Evolutionary conservation across 164 flowering plant species (phyloP).

Genomic region (Taxillus chinensis): DNA sequence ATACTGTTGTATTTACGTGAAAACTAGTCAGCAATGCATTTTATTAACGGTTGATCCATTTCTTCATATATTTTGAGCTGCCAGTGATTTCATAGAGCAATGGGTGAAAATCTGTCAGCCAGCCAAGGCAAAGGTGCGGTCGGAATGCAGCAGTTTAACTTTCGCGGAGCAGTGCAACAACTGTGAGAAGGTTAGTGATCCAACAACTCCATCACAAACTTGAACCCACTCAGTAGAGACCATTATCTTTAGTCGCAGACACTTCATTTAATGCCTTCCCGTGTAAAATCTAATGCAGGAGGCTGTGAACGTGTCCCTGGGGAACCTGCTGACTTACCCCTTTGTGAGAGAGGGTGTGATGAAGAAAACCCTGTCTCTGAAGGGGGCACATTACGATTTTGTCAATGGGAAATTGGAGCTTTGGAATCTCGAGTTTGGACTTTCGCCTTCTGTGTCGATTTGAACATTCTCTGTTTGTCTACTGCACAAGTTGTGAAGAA

Average conservation of each 20-base stretch:
- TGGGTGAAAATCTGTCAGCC: constrained; percentile 74
- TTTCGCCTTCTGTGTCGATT: constrained; percentile 13
- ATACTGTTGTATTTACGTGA: too few species aligned
- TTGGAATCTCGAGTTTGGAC: constrained; percentile 30
- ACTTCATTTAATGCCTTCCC: background rate
- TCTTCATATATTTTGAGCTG: background rate
- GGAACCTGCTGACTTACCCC: constrained; percentile 48
- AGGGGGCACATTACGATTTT: constrained; percentile 47
- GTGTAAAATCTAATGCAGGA: constrained; percentile 25
- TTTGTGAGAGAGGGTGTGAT: constrained; percentile 32
- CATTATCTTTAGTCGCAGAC: too few species aligned
- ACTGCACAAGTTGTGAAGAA: background rate
- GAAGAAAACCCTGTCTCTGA: constrained; percentile 25
- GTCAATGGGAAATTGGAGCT: constrained; percentile 38
- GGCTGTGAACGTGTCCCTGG: constrained; percentile 49
- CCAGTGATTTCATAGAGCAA: constrained; percentile 77
- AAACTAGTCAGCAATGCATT: too few species aligned
- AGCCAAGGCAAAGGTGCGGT: constrained; percentile 53
- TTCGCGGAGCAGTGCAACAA: constrained; percentile 37
- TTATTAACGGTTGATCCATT: background rate
- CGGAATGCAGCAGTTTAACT: constrained; percentile 15
- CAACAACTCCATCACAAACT: background rate
- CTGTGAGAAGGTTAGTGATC: constrained; percentile 60
- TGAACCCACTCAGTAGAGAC: too few species aligned
- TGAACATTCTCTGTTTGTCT: background rate